phyloP scores from a whole-genome alignment of 164 flowering plant species.

The Pachysandra terminalis region DNA sequence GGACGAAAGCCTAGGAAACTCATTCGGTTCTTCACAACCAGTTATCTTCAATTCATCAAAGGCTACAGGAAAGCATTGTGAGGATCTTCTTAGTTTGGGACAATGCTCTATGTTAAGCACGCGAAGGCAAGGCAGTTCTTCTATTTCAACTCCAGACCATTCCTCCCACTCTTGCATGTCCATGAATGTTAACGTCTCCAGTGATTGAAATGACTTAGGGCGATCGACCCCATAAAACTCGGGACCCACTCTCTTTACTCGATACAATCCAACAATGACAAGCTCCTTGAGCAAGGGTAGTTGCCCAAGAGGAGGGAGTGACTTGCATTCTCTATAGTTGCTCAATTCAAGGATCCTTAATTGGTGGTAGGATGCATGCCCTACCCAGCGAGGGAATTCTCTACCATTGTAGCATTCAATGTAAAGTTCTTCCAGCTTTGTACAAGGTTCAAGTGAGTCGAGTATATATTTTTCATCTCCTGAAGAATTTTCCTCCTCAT shows the following conservation, averaged over 20 bases:
- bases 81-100: constrained; percentile 10
- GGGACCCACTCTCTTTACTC: constrained; percentile 9
- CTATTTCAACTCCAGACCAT: constrained; percentile 14
- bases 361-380: constrained; percentile 11
- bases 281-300: constrained; percentile 23
- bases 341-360: constrained; percentile 2
- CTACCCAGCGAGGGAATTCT: constrained; percentile 31
- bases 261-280: background rate
- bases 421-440: constrained; percentile 1
- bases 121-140: constrained; percentile 16
- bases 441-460: constrained; percentile 24
- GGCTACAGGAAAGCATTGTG: background rate
- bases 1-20: background rate
- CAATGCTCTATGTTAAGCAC: constrained; percentile 14
- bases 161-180: constrained; percentile 20
- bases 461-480: constrained; percentile 17
- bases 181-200: constrained; percentile 12
- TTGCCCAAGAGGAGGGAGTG: constrained; percentile 29
- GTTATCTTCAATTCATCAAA: constrained; percentile 1
- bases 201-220: constrained; percentile 14
- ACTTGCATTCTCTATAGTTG: constrained; percentile 9
- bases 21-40: constrained; percentile 2
- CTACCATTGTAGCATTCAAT: constrained; percentile 19
- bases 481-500: background rate
- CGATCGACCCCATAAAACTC: constrained; percentile 19